These are phyloP conservation scores for Pelomyxa schiedti DNA, from an alignment of 78 protist species.

Conservation along the genomic window DNA sequence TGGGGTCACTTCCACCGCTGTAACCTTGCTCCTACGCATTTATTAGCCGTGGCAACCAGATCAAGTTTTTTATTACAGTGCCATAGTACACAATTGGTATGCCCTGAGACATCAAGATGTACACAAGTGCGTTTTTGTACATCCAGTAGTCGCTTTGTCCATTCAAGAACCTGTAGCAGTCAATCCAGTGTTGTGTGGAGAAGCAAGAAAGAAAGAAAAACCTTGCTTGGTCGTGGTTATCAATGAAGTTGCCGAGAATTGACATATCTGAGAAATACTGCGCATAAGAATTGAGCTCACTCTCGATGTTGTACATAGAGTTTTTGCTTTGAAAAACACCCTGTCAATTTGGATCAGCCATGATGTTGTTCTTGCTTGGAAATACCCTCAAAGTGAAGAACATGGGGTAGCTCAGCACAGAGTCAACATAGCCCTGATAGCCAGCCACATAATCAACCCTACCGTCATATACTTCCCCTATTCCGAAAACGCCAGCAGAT, in stretches of 20 bases:
- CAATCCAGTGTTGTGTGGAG: too few species aligned
- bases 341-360: too few species aligned
- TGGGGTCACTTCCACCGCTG: conserved; percentile 43
- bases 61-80: too few species aligned
- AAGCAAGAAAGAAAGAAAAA: too few species aligned
- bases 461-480: conserved; percentile 61
- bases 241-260: conserved; percentile 28
- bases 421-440: conserved; percentile 22
- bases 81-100: conserved; percentile 66
- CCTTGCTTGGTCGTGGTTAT: conserved; percentile 68
- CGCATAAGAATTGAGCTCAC: too few species aligned
- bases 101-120: neutral
- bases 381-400: conserved; percentile 40
- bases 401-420: conserved; percentile 49
- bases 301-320: too few species aligned
- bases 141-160: neutral
- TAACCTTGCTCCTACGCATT: conserved; percentile 46
- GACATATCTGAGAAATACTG: neutral
- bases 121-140: conserved; percentile 30
- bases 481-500: conserved; percentile 8
- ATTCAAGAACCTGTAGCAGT: too few species aligned
- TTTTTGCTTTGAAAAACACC: too few species aligned
- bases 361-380: too few species aligned
- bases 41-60: too few species aligned
- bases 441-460: neutral